Evolutionary conservation across 129 eudicot species (phyloP).

Genomic region (Silybum marianum): DNA sequence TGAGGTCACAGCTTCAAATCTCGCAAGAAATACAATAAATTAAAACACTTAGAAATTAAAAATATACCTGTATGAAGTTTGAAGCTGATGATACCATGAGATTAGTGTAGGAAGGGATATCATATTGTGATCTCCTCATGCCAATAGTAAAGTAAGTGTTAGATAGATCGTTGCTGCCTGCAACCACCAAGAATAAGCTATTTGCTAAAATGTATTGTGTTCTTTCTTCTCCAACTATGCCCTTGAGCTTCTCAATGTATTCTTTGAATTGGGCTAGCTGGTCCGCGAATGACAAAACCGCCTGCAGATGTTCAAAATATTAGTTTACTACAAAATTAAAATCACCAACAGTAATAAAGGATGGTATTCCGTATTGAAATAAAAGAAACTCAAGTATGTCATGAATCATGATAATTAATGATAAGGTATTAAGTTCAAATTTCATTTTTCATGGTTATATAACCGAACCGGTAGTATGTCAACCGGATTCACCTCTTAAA

Average conservation of each 20-base stretch:
- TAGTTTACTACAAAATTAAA: background rate
- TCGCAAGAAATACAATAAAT: too few relatives aligned
- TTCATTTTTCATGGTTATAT: too few relatives aligned
- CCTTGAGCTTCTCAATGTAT: conserved; percentile 38
- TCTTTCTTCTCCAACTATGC: conserved; percentile 51
- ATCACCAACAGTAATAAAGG: background rate
- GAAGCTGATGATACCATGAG: too few relatives aligned
- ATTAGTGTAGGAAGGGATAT: background rate
- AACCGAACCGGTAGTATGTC: too few relatives aligned
- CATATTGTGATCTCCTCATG: conserved; percentile 41
- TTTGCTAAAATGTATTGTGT: conserved; percentile 47
- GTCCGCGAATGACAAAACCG: conserved; percentile 40
- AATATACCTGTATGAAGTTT: too few relatives aligned
- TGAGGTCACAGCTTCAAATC: too few relatives aligned
- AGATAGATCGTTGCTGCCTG: conserved; percentile 82
- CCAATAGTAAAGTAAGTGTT: conserved; percentile 68
- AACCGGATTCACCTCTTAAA: too few relatives aligned
- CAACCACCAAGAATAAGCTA: conserved; percentile 54
- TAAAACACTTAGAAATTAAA: too few relatives aligned
- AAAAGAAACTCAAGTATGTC: too few relatives aligned
- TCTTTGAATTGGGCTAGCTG: conserved; percentile 66
- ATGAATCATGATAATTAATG: too few relatives aligned
- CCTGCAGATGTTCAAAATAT: conserved; percentile 27
- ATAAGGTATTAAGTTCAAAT: too few relatives aligned
- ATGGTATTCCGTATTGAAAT: background rate